These are phyloP conservation scores for Syzygium aromaticum DNA, from an alignment of 345 rosid species.

Conservation along the genomic window DNA sequence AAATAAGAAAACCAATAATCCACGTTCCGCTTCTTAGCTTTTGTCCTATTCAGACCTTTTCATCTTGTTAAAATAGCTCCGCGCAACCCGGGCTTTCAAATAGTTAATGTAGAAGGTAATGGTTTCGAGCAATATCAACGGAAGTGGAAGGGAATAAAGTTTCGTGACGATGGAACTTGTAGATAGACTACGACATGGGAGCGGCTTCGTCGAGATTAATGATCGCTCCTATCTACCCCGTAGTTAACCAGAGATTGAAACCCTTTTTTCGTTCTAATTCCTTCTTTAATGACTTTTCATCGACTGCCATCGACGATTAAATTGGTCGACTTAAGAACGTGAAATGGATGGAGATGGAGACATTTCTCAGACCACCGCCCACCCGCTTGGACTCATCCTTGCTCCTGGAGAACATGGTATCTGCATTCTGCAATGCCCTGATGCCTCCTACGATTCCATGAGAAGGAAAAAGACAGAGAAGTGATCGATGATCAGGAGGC, in stretches of 20 bases:
- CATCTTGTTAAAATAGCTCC: background rate
- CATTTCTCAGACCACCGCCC: background rate
- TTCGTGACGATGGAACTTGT: accelerated
- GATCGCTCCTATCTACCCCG: background rate
- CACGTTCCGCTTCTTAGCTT: background rate
- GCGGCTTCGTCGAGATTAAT: background rate
- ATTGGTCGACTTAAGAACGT: too few relatives aligned
- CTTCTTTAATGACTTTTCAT: too few relatives aligned
- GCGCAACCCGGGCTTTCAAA: background rate
- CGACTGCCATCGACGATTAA: too few relatives aligned
- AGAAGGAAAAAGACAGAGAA: background rate
- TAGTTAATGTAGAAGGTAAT: background rate
- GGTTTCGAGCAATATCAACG: background rate
- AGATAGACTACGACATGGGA: background rate
- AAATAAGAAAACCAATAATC: background rate
- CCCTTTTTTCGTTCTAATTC: background rate
- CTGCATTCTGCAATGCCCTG: background rate
- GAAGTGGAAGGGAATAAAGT: background rate
- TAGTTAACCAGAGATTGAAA: background rate
- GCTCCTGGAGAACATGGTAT: background rate
- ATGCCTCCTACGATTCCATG: background rate
- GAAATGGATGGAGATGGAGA: too few relatives aligned
- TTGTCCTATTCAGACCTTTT: background rate
- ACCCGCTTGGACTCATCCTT: background rate
- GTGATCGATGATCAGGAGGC: background rate